These are phyloP conservation scores for Laburnicola sp. DNA, from an alignment of 2,329 filamentous ascomycete genomes.

Conservation along the genomic window DNA sequence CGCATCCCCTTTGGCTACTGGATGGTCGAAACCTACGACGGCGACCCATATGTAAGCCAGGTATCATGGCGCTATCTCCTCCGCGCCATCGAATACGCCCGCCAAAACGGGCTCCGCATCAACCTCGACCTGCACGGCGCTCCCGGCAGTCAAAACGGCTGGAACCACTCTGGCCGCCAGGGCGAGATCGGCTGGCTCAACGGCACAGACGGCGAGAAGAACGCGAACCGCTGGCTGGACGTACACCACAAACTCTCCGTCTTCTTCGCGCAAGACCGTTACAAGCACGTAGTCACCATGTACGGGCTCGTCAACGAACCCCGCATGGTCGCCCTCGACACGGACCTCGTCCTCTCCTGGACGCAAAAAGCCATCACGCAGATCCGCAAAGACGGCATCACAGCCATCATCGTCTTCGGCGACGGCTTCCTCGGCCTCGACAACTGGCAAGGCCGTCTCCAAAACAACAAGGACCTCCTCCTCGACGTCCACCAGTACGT, in stretches of 20 bases:
- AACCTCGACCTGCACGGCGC: conserved; percentile 93
- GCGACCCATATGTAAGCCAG: conserved; percentile 83
- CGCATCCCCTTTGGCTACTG: conserved; percentile 95
- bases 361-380: conserved; percentile 71
- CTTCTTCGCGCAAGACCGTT: conserved; percentile 92
- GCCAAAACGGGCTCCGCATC: conserved; percentile 86
- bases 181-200: conserved; percentile 86
- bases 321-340: conserved; percentile 71
- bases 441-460: conserved; percentile 87
- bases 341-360: conserved; percentile 74
- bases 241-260: conserved; percentile 83
- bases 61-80: conserved; percentile 93
- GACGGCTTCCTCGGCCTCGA: conserved; percentile 91
- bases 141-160: conserved; percentile 93
- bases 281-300: conserved; percentile 87
- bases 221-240: conserved; percentile 80
- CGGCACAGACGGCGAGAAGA: conserved; percentile 78
- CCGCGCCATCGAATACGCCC: conserved; percentile 88
- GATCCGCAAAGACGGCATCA: conserved; percentile 76
- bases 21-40: conserved; percentile 82
- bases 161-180: conserved; percentile 90
- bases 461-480: conserved; percentile 70
- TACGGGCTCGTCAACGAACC: conserved; percentile 97
- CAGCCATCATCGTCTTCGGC: conserved; percentile 77
- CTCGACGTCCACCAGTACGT: conserved; percentile 99